Evolutionary conservation across 805 yeast genomes (phyloP).

Genomic region (Hyphopichia homilentoma): DNA sequence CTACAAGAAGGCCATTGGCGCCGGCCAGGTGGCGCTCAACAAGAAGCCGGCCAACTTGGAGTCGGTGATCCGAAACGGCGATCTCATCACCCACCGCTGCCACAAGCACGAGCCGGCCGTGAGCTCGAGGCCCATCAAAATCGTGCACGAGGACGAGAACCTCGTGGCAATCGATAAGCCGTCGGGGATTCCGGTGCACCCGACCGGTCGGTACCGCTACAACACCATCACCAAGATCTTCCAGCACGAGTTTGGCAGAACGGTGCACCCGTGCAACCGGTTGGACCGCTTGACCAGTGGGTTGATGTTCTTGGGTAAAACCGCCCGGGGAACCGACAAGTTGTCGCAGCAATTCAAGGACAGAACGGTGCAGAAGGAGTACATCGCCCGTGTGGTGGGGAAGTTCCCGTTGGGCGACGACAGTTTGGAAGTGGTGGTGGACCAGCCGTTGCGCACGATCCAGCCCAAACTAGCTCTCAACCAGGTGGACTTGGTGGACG

Average conservation of each 20-base stretch:
- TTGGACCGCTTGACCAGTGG: slow-evolving; percentile 92
- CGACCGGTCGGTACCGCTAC: slow-evolving; percentile 80
- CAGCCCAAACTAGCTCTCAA: slow-evolving; percentile 74
- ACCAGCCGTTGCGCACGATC: slow-evolving; percentile 63
- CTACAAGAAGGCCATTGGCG: slow-evolving; percentile 47
- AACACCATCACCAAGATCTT: slow-evolving; percentile 74
- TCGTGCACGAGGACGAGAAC: slow-evolving; percentile 72
- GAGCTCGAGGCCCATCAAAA: slow-evolving; percentile 51
- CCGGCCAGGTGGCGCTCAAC: slow-evolving; percentile 76
- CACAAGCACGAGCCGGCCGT: slow-evolving; percentile 94
- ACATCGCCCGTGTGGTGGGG: slow-evolving; percentile 85
- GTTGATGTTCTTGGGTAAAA: slow-evolving; percentile 84
- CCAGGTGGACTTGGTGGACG: slow-evolving; percentile 43
- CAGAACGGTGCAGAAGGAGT: slow-evolving; percentile 73
- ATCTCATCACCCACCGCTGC: slow-evolving; percentile 68
- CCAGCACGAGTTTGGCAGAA: slow-evolving; percentile 61
- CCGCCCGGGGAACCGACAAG: slow-evolving; percentile 70
- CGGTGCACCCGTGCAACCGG: slow-evolving; percentile 79
- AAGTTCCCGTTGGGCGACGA: slow-evolving; percentile 56
- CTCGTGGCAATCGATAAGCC: slow-evolving; percentile 89
- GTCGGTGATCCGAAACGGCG: slow-evolving; percentile 74
- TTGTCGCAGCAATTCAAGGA: slow-evolving; percentile 71
- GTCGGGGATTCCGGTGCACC: slow-evolving; percentile 92
- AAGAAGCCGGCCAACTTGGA: slow-evolving; percentile 60
- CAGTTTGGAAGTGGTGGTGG: slow-evolving; percentile 49